Evolutionary conservation across 352 stramenopile genomes (phyloP), one percentile per base, ranked within the genome.

Genomic region (Globisporangium iwayamae): DNA sequence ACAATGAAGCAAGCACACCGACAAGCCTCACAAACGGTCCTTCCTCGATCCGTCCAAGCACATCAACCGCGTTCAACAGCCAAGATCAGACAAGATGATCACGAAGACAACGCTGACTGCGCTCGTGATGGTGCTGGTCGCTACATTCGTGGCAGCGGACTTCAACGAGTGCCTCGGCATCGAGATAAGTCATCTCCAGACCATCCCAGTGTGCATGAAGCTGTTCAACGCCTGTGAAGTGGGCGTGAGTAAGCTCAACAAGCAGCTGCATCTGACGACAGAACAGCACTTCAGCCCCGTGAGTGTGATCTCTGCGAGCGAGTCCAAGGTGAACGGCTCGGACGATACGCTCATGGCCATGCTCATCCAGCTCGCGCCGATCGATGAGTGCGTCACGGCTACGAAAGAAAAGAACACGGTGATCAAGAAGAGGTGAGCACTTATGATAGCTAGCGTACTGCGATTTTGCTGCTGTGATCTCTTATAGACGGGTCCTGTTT

Each of bases 241-340:
- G 11, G 82, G 80, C 22, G 73, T 87, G 22, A 54, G 39, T 46
- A 78, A 76, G 54, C 74, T 91, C 39, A 90, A 85, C 63, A 57
- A 79, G 57, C 75, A 90, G 66, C 70, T 89, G 1, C 59, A 67
- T 2, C 38, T 60, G 46, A 34, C 61, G 0, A 47, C 25, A 4
- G 58, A 50, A 9, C 69, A 69, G 14, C 32, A 45, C 25, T 76
- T 82, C 47, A 72, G 78, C 46, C 74, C 79, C 5, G 81, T 90
- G 45, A 87, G 74, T 60, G 55, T 92, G 56, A 69, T 90, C 18
- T 90, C 83, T 28, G 83, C 83, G n/a, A 89, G 74, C 41, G 69
- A 87, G 43, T 85, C 77, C 25, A 71, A 66, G 60, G 71, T 60
- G 30, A 66, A 75, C 48, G 39, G 63, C 38, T 70, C 72, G 5